Base-by-base conservation (phyloP, 495 filamentous ascomycete genomes). In the Talaromyces stipitatus region DNA sequence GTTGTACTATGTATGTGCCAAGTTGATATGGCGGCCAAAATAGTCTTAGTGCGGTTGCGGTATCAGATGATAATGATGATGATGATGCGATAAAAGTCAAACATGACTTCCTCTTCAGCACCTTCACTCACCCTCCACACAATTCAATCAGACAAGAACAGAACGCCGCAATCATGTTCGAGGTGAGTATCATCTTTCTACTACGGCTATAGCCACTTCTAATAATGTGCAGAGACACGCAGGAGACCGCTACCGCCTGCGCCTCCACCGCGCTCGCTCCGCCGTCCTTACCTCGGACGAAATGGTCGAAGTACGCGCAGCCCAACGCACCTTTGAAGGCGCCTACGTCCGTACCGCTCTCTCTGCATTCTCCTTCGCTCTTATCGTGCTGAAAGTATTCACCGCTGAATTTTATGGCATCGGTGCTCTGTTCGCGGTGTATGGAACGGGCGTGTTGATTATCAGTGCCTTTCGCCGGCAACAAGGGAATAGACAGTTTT, bases 381-480 rank as follows among this genome's bases (percentile, higher is more conserved):
- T 98, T 16, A 84, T 98, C 58, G 87, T 98, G 8, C 83, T 98
- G 51, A 95, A 92, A 73, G 95, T 98, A 69, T 97, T 97, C 76
- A 97, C 90, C 22, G 78, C 83, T 43, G 91, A 96, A 64, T 96
- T 97, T 80, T 97, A 96, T 72, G 80, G 84, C 61, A 92, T 96
- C 60, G 92, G 91, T 16, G 92, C 92, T 2, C 78, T 97, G 18
- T 96, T 96, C 65, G 91, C 92, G 6, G 85, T 89, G 30, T 97
- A 96, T 62, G 92, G 95, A 0, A 85, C 87, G 16, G 89, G 89
- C 12, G 81, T 98, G 12, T 71, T 97, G 62, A 75, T 89, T 6
- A 89, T 90, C 47, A 85, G 89, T 55, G 68, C 91, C 50, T 91
- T 90, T 66, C 79, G 94, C 14, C 82, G 95, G 57, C 86, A 90